Evolutionary conservation across 1,139 yeast species (phyloP).

Genomic region (Sugiyamaella grinbergsii): DNA sequence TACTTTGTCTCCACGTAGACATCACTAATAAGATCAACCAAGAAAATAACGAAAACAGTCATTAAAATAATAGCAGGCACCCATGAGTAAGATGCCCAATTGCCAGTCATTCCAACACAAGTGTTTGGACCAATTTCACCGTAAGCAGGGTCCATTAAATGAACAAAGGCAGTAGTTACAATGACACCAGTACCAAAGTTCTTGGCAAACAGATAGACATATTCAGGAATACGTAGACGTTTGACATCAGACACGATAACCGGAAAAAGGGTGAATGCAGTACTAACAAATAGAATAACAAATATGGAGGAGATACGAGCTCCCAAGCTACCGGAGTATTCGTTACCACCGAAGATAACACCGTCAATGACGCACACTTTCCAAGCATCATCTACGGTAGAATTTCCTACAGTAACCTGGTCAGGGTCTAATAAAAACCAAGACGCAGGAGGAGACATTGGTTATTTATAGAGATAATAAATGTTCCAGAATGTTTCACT

Average conservation of each 20-base stretch:
- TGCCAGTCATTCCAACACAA: conserved; percentile 54
- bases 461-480: background rate
- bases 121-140: conserved; percentile 52
- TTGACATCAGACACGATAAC: conserved; percentile 38
- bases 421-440: conserved; percentile 32
- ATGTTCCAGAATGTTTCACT: too few relatives aligned
- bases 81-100: conserved; percentile 42
- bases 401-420: conserved; percentile 37
- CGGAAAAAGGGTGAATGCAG: conserved; percentile 52
- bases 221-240: conserved; percentile 50
- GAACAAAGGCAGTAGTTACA: conserved; percentile 85
- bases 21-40: conserved; percentile 38
- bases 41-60: conserved; percentile 43
- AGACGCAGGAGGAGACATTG: conserved; percentile 10
- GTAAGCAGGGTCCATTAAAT: conserved; percentile 75
- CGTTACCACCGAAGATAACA: conserved; percentile 44
- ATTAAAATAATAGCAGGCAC: conserved; percentile 45
- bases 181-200: conserved; percentile 90
- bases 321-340: conserved; percentile 52
- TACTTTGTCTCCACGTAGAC: conserved; percentile 34
- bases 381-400: conserved; percentile 43
- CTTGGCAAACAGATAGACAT: conserved; percentile 64
- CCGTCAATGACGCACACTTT: conserved; percentile 46
- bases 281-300: conserved; percentile 62
- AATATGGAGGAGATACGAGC: conserved; percentile 75